Evolutionary conservation across 2,329 filamentous ascomycete genomes (phyloP).

Genomic region (Aspergillus texensis): DNA sequence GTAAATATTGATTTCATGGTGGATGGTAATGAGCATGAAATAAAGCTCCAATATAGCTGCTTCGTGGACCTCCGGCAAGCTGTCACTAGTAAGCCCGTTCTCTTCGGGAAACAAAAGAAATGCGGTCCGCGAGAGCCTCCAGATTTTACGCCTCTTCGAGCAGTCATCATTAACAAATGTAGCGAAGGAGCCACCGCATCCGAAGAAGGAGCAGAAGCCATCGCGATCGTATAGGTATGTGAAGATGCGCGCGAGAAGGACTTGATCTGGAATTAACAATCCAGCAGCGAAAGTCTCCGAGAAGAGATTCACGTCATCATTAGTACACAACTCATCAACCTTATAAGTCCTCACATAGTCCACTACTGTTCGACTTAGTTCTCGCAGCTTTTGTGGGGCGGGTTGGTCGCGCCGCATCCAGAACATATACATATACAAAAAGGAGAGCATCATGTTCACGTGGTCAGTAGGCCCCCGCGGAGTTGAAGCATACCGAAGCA

Average conservation of each 20-base stretch:
- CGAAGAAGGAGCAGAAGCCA: conserved; percentile 15
- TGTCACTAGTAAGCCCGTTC: not conserved
- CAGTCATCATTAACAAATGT: conserved; percentile 8
- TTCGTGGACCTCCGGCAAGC: conserved; percentile 7
- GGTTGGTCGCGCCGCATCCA: conserved; percentile 14
- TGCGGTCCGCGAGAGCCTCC: conserved; percentile 10
- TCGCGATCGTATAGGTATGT: conserved; percentile 16
- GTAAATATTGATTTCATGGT: conserved; percentile 15
- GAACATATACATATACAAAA: conserved; percentile 17
- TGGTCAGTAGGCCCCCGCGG: conserved; percentile 10
- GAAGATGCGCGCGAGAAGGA: conserved; percentile 13
- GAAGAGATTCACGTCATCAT: conserved; percentile 2
- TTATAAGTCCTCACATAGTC: conserved; percentile 3
- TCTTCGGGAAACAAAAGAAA: conserved; percentile 7
- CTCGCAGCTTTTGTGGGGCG: conserved; percentile 6
- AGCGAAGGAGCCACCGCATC: conserved; percentile 15
- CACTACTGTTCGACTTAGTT: conserved; percentile 8
- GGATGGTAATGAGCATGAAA: conserved; percentile 13
- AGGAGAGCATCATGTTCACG: conserved; percentile 16
- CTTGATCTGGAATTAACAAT: conserved; percentile 9
- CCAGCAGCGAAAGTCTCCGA: not conserved
- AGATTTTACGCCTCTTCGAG: conserved; percentile 8
- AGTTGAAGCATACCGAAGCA: conserved; percentile 7
- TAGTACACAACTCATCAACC: conserved; percentile 11
- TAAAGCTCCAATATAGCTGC: conserved; percentile 13